Evolutionary conservation across 441 rosid species (phyloP).

Genomic region (Erodium moschatum): DNA sequence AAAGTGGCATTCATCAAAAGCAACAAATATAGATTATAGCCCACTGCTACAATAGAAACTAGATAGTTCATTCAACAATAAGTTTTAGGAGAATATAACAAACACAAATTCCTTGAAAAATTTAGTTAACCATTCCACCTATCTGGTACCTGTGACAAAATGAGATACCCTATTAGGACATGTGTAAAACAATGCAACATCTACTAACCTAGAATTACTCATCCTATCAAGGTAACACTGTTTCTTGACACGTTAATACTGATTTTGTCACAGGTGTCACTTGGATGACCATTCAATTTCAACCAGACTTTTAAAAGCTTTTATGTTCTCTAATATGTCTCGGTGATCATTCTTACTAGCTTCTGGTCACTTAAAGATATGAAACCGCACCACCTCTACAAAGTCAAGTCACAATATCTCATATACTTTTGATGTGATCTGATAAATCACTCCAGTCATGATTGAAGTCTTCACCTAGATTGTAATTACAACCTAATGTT

Average conservation of each 20-base stretch:
- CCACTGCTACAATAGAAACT: conserved; percentile 6
- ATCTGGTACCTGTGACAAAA: neutral
- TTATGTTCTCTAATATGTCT: neutral
- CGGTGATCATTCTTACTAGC: neutral
- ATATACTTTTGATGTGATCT: neutral
- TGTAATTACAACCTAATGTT: neutral
- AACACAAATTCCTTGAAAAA: neutral
- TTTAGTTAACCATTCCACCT: neutral
- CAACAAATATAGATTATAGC: neutral
- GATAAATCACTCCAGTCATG: neutral
- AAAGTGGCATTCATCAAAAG: conserved; percentile 1
- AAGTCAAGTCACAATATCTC: neutral
- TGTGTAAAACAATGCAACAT: neutral
- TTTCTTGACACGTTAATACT: neutral
- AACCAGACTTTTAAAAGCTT: neutral
- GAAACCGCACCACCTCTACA: neutral
- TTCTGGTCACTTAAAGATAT: neutral
- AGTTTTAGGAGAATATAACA: neutral
- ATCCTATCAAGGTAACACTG: neutral
- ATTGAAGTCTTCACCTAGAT: conserved; percentile 4
- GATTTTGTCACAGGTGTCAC: too few relatives aligned
- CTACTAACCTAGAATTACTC: neutral
- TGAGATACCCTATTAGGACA: neutral
- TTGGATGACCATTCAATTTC: neutral
- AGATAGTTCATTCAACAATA: neutral